These are phyloP conservation scores for Candida anglica DNA, from an alignment of 805 yeast species.

Conservation along the genomic window DNA sequence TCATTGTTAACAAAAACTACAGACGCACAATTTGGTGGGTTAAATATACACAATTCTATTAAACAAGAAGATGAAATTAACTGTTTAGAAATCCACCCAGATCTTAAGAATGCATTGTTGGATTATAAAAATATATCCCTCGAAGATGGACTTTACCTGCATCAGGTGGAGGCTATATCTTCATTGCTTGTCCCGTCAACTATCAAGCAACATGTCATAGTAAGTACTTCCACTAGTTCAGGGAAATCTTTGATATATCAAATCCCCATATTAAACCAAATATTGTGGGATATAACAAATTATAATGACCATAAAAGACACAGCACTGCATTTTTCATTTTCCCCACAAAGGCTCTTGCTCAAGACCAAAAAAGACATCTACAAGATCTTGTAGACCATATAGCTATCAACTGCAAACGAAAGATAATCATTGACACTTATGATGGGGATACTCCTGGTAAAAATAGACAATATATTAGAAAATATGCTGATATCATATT, in stretches of 20 bases:
- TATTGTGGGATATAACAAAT: constrained; percentile 32
- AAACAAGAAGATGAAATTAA: constrained; percentile 18
- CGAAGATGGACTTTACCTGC: constrained; percentile 57
- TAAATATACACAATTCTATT: constrained; percentile 20
- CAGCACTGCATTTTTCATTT: constrained; percentile 76
- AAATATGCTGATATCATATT: constrained; percentile 73
- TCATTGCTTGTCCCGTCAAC: constrained; percentile 41
- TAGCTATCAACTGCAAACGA: constrained; percentile 37
- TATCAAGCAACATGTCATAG: constrained; percentile 72
- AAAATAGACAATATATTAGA: constrained; percentile 50
- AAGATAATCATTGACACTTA: constrained; percentile 67
- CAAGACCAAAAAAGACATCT: constrained; percentile 93
- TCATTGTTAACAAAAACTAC: constrained; percentile 45
- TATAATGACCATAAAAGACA: constrained; percentile 21
- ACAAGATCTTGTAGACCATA: constrained; percentile 47
- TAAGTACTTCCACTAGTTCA: constrained; percentile 93
- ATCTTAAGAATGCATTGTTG: constrained; percentile 46
- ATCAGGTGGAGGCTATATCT: constrained; percentile 77
- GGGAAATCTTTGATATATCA: constrained; percentile 95
- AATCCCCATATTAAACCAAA: constrained; percentile 63
- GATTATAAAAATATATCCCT: constrained; percentile 41
- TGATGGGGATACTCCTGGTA: constrained; percentile 87
- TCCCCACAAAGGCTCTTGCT: constrained; percentile 96
- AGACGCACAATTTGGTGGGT: constrained; percentile 43
- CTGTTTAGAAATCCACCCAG: constrained; percentile 36